phyloP scores from a whole-genome alignment of 2,329 filamentous ascomycete species.

The Hypoxylon sp. region DNA sequence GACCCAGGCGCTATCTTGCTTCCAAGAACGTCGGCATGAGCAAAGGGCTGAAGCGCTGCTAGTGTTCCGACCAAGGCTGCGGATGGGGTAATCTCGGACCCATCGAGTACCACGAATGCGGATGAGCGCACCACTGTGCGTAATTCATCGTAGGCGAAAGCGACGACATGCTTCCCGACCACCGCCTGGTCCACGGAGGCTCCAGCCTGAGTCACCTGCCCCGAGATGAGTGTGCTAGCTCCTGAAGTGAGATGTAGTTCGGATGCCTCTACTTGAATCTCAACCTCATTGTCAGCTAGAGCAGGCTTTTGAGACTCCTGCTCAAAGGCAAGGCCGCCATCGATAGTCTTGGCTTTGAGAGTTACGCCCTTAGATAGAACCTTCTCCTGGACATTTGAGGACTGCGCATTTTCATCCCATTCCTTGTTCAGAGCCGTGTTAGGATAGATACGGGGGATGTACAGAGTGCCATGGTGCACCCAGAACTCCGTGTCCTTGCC shows the following conservation, averaged over 20 bases:
- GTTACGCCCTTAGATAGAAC: background rate
- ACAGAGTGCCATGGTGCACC: conserved; percentile 43
- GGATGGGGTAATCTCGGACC: background rate
- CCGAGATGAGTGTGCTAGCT: conserved; percentile 6
- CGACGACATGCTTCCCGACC: conserved; percentile 23
- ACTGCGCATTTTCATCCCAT: conserved; percentile 1
- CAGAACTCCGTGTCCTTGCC: conserved; percentile 46
- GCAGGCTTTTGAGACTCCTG: background rate
- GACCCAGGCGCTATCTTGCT: conserved; percentile 8
- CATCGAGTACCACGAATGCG: conserved; percentile 19
- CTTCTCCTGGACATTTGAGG: conserved; percentile 12
- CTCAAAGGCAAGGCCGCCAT: conserved; percentile 19
- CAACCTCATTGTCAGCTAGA: conserved; percentile 25
- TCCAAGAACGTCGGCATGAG: background rate
- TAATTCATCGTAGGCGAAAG: conserved; percentile 21
- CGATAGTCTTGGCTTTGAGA: background rate
- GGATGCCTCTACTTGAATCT: conserved; percentile 29
- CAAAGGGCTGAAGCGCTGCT: background rate
- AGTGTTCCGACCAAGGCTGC: conserved; percentile 4
- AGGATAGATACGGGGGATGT: conserved; percentile 40
- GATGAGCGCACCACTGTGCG: conserved; percentile 26
- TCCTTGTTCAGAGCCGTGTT: background rate
- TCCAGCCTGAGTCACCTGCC: conserved; percentile 16
- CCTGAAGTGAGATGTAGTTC: conserved; percentile 2
- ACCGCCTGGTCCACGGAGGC: conserved; percentile 2